Conservation (phyloP, 1,284 basidiomycete genomes). For the Kalmanozyma brasiliensis region DNA sequence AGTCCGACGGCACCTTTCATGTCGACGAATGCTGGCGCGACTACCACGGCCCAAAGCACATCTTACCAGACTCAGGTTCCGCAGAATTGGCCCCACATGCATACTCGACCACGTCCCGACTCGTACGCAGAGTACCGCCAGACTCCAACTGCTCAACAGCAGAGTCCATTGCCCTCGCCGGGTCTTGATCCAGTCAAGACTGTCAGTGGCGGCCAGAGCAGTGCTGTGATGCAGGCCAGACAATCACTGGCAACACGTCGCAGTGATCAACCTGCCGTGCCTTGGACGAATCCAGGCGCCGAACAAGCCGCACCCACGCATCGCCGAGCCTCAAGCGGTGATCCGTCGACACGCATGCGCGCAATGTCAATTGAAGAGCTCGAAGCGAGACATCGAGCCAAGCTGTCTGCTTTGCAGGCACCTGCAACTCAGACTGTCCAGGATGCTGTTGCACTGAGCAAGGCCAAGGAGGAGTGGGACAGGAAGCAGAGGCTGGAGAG, state of each 20-base stretch:
- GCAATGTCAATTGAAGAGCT: constrained; percentile 53
- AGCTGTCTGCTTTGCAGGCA: constrained; percentile 47
- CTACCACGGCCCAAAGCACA: constrained; percentile 21
- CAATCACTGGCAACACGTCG: constrained; percentile 37
- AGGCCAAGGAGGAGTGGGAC: constrained; percentile 52
- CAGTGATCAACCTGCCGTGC: constrained; percentile 22
- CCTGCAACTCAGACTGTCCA: constrained; percentile 44
- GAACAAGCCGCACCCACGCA: constrained; percentile 8
- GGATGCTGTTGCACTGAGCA: constrained; percentile 40
- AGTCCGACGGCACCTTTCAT: constrained; percentile 8
- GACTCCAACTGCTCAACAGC: constrained; percentile 5
- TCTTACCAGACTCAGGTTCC: constrained; percentile 28
- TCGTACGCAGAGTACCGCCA: constrained; percentile 7
- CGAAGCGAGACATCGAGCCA: constrained; percentile 45
- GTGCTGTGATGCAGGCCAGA: constrained; percentile 32
- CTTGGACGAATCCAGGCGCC: constrained; percentile 42
- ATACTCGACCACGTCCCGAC: constrained; percentile 3
- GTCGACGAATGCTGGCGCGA: background rate
- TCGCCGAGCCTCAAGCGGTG: constrained; percentile 15
- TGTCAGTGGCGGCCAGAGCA: constrained; percentile 26
- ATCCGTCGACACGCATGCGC: constrained; percentile 9
- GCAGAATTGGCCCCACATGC: background rate
- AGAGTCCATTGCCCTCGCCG: constrained; percentile 9
- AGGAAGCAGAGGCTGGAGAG: constrained; percentile 36
- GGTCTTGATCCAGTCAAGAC: constrained; percentile 8